Base-by-base conservation (phyloP, 2,329 filamentous ascomycete species). In the Sclerotiophoma versabilis region DNA sequence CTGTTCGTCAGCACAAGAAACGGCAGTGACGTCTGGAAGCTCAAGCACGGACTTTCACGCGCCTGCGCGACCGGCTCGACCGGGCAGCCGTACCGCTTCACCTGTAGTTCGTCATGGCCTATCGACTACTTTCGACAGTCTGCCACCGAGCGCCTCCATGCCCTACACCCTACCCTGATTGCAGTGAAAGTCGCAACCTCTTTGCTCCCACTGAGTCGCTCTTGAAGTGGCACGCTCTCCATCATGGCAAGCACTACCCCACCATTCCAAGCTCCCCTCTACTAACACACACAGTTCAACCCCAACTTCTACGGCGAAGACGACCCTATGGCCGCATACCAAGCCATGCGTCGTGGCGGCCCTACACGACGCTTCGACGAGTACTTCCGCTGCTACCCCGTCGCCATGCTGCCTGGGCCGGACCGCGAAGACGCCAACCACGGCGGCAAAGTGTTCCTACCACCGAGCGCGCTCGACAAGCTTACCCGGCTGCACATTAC, bases 381-480 rank as follows among this genome's bases (percentile, higher is more conserved):
- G 77, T 98, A 96, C 80, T 98, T 97, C 79, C 89, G 95, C 69
- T 97, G 93, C 81, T 99, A 98, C 72, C 95, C 95, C 36, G 85
- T 97, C 68, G 87, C 89, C 67, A 98, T 99, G 93, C 87, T 96
- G 59, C 92, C 93, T 11, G 93, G 93, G 2, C 86, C 91, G 30
- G 93, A 97, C 69, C 86, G 95, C 63, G 89, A 91, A 46, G 89
- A 93, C 64, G 87, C 96, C 58, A 98, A 98, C 81, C 93, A 95
- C 73, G 95, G 95, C 64, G 96, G 93, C 77, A 99, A 99, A 81
- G 93, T 99, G 68, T 91, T 99, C 73, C 87, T 99, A 60, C 95
- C 95, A n/a, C 90, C 95, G 0, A 96, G 92, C 29, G 93, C 95
- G 5, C 85, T 99, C 49, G 93, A 99, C 80, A 99, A 97, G 77